Evolutionary conservation across 1,284 basidiomycete species (phyloP).

Genomic region (Ganoderma lingzhi): DNA sequence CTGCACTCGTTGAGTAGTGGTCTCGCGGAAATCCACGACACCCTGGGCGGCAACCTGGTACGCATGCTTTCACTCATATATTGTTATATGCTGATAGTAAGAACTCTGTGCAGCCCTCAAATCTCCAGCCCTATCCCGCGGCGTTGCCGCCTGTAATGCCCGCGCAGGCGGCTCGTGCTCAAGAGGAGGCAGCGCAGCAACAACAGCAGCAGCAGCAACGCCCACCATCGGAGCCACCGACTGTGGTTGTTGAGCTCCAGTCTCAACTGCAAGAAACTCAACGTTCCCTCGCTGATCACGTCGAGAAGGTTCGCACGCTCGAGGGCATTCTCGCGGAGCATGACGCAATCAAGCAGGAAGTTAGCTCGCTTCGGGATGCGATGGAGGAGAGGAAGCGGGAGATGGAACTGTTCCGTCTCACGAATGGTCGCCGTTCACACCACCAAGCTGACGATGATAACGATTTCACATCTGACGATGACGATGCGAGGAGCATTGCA

Average conservation of each 20-base stretch:
- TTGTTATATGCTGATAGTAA: conserved; percentile 4
- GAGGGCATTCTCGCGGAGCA: conserved; percentile 90
- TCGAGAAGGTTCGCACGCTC: conserved; percentile 87
- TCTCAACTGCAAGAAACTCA: conserved; percentile 89
- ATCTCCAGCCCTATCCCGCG: conserved; percentile 66
- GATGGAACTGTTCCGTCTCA: conserved; percentile 41
- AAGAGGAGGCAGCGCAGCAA: conserved; percentile 32
- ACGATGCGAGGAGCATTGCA: conserved; percentile 66
- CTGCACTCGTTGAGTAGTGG: conserved; percentile 82
- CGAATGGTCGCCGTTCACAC: conserved; percentile 35
- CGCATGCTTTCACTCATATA: conserved; percentile 41
- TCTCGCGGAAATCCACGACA: conserved; percentile 93
- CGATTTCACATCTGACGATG: conserved; percentile 49
- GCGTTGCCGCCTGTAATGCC: conserved; percentile 72
- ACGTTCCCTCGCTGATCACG: conserved; percentile 77
- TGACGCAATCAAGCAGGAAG: conserved; percentile 85
- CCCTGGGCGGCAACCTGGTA: conserved; percentile 85
- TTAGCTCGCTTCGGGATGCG: conserved; percentile 74
- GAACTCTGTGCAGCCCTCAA: conserved; percentile 55
- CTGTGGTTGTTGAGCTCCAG: conserved; percentile 76
- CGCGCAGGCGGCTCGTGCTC: conserved; percentile 52
- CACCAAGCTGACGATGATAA: conserved; percentile 46
- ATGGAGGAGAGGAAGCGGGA: conserved; percentile 65
- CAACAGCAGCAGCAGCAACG: conserved; percentile 24
- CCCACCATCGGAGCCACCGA: conserved; percentile 41